Conservation (phyloP, 164 flowering plant species). For the Litsea cubeba region DNA sequence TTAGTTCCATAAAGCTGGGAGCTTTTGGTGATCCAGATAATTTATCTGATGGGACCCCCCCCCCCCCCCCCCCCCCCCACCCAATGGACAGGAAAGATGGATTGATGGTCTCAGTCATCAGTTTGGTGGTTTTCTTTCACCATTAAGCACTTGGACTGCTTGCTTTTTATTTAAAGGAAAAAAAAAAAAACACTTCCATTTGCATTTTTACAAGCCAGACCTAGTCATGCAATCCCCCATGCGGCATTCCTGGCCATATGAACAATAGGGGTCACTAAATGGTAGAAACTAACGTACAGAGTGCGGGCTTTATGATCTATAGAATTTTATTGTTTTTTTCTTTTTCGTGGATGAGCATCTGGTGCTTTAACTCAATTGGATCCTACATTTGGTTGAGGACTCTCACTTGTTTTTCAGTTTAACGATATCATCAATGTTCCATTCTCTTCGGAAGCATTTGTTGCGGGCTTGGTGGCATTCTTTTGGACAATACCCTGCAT, state of each 20-base stretch:
- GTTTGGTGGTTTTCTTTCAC: background rate
- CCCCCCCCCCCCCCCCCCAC: no score
- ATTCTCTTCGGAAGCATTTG: slow-evolving; percentile 83
- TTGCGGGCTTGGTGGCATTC: slow-evolving; percentile 68
- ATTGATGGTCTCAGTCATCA: background rate
- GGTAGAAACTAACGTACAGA: background rate
- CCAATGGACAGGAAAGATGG: background rate
- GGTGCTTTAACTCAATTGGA: no score
- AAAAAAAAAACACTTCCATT: background rate
- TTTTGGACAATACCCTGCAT: slow-evolving; percentile 78
- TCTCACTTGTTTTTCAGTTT: slow-evolving; percentile 49
- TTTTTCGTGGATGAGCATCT: background rate
- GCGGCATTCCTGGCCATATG: background rate
- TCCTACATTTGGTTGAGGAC: background rate
- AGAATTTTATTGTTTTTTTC: no score
- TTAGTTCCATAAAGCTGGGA: background rate
- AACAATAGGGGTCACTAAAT: background rate
- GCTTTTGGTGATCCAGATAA: no score
- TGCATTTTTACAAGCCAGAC: background rate
- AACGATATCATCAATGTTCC: slow-evolving; percentile 86
- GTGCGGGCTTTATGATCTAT: background rate
- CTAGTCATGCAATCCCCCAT: background rate
- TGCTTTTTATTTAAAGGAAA: no score
- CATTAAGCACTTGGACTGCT: no score
- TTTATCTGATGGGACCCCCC: no score